Conservation (phyloP, 345 rosid species). For the Conringia planisiliqua region DNA sequence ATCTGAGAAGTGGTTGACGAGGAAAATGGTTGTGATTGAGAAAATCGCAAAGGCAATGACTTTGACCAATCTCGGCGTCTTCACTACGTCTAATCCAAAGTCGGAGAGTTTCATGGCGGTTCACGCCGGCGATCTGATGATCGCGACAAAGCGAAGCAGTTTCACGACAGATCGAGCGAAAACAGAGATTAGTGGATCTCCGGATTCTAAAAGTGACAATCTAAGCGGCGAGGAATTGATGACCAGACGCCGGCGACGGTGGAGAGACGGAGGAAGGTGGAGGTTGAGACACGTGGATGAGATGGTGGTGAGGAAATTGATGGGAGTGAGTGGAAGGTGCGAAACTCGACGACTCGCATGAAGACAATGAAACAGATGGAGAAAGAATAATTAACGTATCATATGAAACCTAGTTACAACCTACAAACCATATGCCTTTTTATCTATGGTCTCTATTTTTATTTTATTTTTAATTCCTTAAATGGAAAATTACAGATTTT, state of each 20-base stretch:
- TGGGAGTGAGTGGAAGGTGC: constrained; percentile 11
- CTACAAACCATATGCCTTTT: background rate
- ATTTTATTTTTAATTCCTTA: background rate
- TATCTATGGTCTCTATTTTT: background rate
- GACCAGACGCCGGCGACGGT: constrained; percentile 24
- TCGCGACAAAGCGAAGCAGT: background rate
- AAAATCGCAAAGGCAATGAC: constrained; percentile 36
- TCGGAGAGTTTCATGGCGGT: constrained; percentile 20
- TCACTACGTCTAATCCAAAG: constrained; percentile 30
- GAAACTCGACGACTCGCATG: constrained; percentile 15
- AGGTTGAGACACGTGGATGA: constrained; percentile 32
- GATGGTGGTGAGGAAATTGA: constrained; percentile 14
- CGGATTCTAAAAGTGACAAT: background rate
- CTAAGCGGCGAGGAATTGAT: background rate
- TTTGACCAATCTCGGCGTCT: constrained; percentile 42
- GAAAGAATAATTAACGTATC: background rate
- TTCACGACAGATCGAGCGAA: constrained; percentile 3
- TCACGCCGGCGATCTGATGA: constrained; percentile 16
- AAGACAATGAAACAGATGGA: constrained; percentile 9
- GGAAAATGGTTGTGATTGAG: constrained; percentile 27
- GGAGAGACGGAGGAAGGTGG: constrained; percentile 21
- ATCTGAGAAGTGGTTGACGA: constrained; percentile 34
- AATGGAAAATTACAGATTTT: background rate
- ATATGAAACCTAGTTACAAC: constrained; percentile 1
- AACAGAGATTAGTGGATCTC: background rate